phyloP scores from a whole-genome alignment of 805 yeast species.

The Candida pseudoglaebosa region DNA sequence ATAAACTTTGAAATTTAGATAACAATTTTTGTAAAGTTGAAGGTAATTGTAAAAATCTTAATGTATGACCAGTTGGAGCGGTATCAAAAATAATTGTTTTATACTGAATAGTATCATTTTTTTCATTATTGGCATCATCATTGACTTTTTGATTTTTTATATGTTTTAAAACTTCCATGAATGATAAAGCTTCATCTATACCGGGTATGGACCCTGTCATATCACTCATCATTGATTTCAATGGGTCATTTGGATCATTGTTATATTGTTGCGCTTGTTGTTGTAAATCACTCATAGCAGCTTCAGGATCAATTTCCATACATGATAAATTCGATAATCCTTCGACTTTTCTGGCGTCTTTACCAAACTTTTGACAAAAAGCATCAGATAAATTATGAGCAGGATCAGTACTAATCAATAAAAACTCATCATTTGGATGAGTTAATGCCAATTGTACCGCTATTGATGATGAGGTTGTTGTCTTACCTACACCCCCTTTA shows the following conservation, averaged over 20 bases:
- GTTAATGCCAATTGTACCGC: slow-evolving; percentile 88
- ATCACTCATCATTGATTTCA: slow-evolving; percentile 76
- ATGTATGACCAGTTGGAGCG: slow-evolving; percentile 99
- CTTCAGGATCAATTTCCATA: slow-evolving; percentile 98
- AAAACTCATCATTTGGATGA: slow-evolving; percentile 75
- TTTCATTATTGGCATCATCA: slow-evolving; percentile 22
- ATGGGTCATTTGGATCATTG: slow-evolving; percentile 58
- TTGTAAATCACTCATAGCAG: slow-evolving; percentile 82
- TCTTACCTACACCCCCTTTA: slow-evolving; percentile 99
- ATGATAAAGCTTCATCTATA: slow-evolving; percentile 95
- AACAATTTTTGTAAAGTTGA: slow-evolving; percentile 84
- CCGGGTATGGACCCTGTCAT: slow-evolving; percentile 96
- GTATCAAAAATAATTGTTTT: slow-evolving; percentile 95
- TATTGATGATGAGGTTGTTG: slow-evolving; percentile 93
- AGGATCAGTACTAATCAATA: slow-evolving; percentile 94
- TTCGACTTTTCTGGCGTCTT: slow-evolving; percentile 91
- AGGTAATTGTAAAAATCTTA: slow-evolving; percentile 92
- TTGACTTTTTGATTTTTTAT: slow-evolving; percentile 64
- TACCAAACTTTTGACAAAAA: slow-evolving; percentile 96
- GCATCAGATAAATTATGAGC: slow-evolving; percentile 98
- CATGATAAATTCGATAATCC: slow-evolving; percentile 87
- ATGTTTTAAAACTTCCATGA: slow-evolving; percentile 97
- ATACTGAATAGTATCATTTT: slow-evolving; percentile 37
- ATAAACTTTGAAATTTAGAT: slow-evolving; percentile 80
- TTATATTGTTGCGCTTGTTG: slow-evolving; percentile 55